Evolutionary conservation across 2,329 filamentous ascomycete genomes (phyloP).

Genomic region (Hyphodiscus sp.): DNA sequence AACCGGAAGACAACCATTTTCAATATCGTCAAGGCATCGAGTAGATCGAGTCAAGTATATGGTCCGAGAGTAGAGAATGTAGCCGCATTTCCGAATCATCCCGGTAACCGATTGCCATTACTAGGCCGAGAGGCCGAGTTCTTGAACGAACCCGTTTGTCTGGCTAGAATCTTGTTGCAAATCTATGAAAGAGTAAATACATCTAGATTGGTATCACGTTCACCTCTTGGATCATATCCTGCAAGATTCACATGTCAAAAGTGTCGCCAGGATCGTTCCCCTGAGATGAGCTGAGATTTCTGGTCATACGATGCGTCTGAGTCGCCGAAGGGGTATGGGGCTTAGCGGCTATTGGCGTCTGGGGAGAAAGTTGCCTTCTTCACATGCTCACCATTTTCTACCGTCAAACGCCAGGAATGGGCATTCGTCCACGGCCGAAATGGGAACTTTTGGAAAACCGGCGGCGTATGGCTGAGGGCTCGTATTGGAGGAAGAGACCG

Average conservation of each 20-base stretch:
- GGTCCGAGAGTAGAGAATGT: no score
- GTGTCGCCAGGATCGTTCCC: background rate
- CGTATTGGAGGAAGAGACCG: no score
- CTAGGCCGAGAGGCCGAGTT: background rate
- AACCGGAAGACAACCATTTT: no score
- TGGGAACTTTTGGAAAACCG: no score
- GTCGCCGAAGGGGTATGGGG: constrained; percentile 4
- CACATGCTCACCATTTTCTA: background rate
- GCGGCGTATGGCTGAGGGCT: no score
- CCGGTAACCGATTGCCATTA: background rate
- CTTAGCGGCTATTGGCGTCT: background rate
- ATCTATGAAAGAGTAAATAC: no score
- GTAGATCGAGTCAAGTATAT: no score
- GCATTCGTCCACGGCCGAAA: no score
- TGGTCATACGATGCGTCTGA: constrained; percentile 8
- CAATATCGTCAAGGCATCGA: no score
- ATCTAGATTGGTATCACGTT: background rate
- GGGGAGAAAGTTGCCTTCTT: background rate
- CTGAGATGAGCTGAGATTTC: constrained; percentile 4
- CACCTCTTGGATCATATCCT: constrained; percentile 5
- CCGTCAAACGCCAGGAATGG: no score
- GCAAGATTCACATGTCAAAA: constrained; percentile 12
- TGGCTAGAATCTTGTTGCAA: no score
- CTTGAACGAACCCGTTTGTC: background rate
- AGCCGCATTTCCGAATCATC: no score